These are phyloP conservation scores for Lactuca sativa DNA, from an alignment of 129 eudicot genomes.

Conservation along the genomic window DNA sequence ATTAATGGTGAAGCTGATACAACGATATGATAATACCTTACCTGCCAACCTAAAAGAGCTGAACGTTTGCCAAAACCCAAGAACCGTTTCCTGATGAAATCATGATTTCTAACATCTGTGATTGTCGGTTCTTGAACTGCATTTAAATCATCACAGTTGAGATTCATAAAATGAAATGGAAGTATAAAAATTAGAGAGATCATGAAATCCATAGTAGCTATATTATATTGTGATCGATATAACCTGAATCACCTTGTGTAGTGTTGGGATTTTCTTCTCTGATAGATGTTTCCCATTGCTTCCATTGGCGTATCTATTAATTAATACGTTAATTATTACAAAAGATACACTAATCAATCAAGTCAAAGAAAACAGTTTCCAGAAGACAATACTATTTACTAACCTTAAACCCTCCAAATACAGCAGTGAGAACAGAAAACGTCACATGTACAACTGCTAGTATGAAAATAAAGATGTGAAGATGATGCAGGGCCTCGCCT, in stretches of 20 bases:
- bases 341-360: neutral
- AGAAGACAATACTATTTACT: conserved; percentile 19
- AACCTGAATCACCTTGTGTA: conserved; percentile 23
- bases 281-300: conserved; percentile 74
- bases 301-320: conserved; percentile 80
- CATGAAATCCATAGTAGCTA: too few species aligned
- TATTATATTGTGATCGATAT: neutral
- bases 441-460: conserved; percentile 89
- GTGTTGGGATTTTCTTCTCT: conserved; percentile 45
- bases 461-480: conserved; percentile 90
- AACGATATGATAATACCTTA: conserved; percentile 35
- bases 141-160: conserved; percentile 27
- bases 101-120: conserved; percentile 70
- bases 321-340: neutral
- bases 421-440: conserved; percentile 72
- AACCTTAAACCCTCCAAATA: conserved; percentile 81
- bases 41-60: conserved; percentile 69
- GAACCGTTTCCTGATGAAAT: conserved; percentile 74
- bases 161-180: neutral
- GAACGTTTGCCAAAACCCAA: conserved; percentile 74
- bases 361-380: neutral
- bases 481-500: conserved; percentile 81
- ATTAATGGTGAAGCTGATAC: conserved; percentile 27
- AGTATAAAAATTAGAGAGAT: too few species aligned
- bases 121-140: conserved; percentile 55